Evolutionary conservation across 2,329 filamentous ascomycete genomes (phyloP), one percentile per base, ranked within the genome.

Genomic region (Zasmidium cellare): DNA sequence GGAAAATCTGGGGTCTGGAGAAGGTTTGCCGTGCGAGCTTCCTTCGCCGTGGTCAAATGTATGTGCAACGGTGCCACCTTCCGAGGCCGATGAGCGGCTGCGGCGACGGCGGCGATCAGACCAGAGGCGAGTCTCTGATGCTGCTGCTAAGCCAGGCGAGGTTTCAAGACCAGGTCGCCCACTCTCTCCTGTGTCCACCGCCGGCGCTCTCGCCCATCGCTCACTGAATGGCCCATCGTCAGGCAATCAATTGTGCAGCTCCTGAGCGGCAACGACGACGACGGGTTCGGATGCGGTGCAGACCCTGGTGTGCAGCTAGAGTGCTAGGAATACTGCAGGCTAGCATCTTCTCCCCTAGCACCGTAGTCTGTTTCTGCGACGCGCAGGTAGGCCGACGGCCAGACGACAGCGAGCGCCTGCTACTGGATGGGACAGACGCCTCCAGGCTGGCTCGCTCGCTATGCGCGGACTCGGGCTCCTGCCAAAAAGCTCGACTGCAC

Each of bases 1-100:
- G 62, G 60, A 57, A 63, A 67, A 63, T 61, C 62, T 62, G 64
- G 64, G 64, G 62, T 64, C 59, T 64, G 62, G 64, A 65, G 64
- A 64, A 65, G 61, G 53, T 53, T 41, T 65, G 58, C 48, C 54
- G 60, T 51, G 24, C 38, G 24, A 47, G 51, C 31, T 38, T 22
- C 47, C 46, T 53, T 54, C 51, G 44, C 45, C n/a, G n/a, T n/a
- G 47, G 28, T 47, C 50, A 51, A 24, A 57, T 52, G 54, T 41
- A 41, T 52, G 54, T 41, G n/a, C 35, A 41, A 41, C 35, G 35
- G 6, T 46, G 56, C 56, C 51, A 51, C 55, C 49, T 54, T 61
- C 55, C 55, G 55, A 55, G 48, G 47, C 46, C 41, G 41, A 47
- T 49, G 55, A 28, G 9, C 3, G 20, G n/a, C n/a, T n/a, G n/a